These are phyloP conservation scores for Mycena indigotica DNA, from an alignment of 768 basidiomycete species.

Conservation along the genomic window DNA sequence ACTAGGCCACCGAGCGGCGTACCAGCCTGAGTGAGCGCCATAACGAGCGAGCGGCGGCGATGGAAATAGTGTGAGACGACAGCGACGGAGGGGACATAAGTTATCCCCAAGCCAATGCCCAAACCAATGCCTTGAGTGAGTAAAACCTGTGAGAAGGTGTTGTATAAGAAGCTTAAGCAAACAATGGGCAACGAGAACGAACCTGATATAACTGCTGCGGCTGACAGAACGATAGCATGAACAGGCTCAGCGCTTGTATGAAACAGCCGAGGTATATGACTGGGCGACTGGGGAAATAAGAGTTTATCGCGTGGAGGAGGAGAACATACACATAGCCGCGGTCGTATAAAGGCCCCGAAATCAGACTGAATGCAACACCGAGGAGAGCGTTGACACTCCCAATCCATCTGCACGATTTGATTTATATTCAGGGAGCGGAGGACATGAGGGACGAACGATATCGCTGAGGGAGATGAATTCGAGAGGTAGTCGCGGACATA, in stretches of 20 bases:
- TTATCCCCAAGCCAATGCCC: constrained; percentile 49
- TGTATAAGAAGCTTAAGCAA: neutral
- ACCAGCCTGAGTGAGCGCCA: constrained; percentile 53
- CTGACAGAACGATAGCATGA: constrained; percentile 44
- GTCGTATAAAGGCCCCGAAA: constrained; percentile 52
- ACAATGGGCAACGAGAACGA: no score
- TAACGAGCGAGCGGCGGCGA: constrained; percentile 47
- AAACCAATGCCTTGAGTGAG: constrained; percentile 49
- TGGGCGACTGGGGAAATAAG: constrained; percentile 16
- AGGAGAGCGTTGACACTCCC: constrained; percentile 53
- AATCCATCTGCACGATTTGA: constrained; percentile 33
- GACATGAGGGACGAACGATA: constrained; percentile 29
- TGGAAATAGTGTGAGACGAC: constrained; percentile 54
- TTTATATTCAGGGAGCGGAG: constrained; percentile 6
- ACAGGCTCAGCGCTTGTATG: constrained; percentile 45
- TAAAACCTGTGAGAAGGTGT: constrained; percentile 37
- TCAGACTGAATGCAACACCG: constrained; percentile 44
- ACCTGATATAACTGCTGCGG: constrained; percentile 39
- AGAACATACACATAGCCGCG: constrained; percentile 49
- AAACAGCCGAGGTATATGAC: constrained; percentile 46
- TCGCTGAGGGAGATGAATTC: constrained; percentile 36
- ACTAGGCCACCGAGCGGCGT: constrained; percentile 44
- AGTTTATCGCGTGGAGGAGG: no score
- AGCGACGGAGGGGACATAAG: constrained; percentile 49
- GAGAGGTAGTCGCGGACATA: constrained; percentile 41